phyloP scores from a whole-genome alignment of 1,139 yeast species.

The Yamadazyma kanchanaburiensis region DNA sequence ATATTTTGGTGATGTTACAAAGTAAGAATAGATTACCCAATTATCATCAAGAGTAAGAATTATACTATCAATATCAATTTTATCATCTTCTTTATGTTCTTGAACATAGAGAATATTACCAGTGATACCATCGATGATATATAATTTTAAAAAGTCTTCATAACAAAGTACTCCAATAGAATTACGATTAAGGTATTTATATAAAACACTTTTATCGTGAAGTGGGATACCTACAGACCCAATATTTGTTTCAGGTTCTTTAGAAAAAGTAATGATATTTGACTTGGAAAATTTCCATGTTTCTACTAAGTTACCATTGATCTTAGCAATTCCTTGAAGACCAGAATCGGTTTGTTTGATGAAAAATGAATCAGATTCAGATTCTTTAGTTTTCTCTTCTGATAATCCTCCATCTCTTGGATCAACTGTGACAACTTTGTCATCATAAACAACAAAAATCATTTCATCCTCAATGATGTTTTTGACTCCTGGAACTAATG shows the following conservation, averaged over 20 bases:
- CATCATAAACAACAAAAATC: slow-evolving; percentile 20
- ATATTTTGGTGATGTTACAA: slow-evolving; percentile 45
- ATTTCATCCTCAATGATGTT: slow-evolving; percentile 18
- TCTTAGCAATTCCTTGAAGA: slow-evolving; percentile 23
- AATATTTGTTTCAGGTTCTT: slow-evolving; percentile 41
- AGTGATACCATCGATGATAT: slow-evolving; percentile 63
- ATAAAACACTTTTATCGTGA: slow-evolving; percentile 70
- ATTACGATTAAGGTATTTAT: slow-evolving; percentile 81
- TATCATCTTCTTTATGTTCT: slow-evolving; percentile 38
- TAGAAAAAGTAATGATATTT: slow-evolving; percentile 15
- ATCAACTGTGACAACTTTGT: slow-evolving; percentile 16
- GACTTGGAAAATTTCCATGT: slow-evolving; percentile 28
- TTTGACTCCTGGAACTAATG: slow-evolving; percentile 12
- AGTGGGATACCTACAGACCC: slow-evolving; percentile 71
- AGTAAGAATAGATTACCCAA: slow-evolving; percentile 75
- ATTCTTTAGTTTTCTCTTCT: slow-evolving; percentile 7
- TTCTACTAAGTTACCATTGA: slow-evolving; percentile 11
- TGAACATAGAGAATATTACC: slow-evolving; percentile 61
- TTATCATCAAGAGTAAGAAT: slow-evolving; percentile 72
- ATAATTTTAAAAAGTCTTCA: slow-evolving; percentile 37
- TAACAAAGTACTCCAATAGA: slow-evolving; percentile 53
- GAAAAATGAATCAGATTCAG: slow-evolving; percentile 2
- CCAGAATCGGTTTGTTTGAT: slow-evolving; percentile 6
- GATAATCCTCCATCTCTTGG: slow-evolving; percentile 24
- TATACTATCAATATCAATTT: slow-evolving; percentile 36